phyloP scores from a whole-genome alignment of 106 monocot genomes.

The Dioscorea alata region DNA sequence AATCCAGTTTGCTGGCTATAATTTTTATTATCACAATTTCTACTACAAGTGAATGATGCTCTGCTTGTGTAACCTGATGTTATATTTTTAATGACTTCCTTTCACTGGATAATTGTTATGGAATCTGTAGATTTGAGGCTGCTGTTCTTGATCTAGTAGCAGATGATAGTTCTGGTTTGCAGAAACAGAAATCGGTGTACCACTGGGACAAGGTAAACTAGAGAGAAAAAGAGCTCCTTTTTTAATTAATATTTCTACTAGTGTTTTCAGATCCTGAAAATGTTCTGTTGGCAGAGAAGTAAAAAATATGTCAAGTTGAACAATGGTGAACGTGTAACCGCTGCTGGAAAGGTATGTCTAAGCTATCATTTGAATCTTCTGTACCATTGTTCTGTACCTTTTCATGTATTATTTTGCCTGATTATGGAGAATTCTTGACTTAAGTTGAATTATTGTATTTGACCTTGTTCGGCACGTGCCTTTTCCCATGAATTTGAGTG shows the following conservation, averaged over 20 bases:
- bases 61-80: too few species aligned
- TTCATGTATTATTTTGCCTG: background rate
- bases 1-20: too few species aligned
- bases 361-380: background rate
- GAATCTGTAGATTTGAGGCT: slow-evolving; percentile 63
- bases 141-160: slow-evolving; percentile 96
- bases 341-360: slow-evolving; percentile 84
- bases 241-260: too few species aligned
- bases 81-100: too few species aligned
- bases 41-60: too few species aligned
- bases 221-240: background rate
- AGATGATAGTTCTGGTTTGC: slow-evolving; percentile 78
- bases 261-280: background rate
- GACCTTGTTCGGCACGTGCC: background rate
- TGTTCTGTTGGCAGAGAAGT: slow-evolving; percentile 47
- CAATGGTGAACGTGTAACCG: slow-evolving; percentile 90
- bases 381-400: background rate
- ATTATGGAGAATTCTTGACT: background rate
- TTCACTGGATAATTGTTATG: background rate
- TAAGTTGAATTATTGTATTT: background rate
- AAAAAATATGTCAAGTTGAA: slow-evolving; percentile 96
- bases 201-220: slow-evolving; percentile 94
- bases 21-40: too few species aligned
- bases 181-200: slow-evolving; percentile 73
- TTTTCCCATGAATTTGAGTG: background rate